phyloP scores from a whole-genome alignment of 208 protist genomes.

The Leishmania mexicana region DNA sequence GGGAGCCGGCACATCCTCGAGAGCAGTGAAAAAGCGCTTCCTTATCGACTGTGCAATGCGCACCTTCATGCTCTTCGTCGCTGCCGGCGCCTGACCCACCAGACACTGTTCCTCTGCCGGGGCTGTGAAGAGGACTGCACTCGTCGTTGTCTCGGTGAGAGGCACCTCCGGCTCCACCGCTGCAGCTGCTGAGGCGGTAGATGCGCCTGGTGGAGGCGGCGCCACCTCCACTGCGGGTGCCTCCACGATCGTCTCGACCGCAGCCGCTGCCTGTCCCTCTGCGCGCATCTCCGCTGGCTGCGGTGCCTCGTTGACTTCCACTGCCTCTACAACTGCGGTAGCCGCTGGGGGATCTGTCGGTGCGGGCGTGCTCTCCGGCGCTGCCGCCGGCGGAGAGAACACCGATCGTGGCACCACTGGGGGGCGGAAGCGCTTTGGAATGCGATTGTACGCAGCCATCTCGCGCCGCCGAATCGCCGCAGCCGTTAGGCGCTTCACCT shows the following conservation, averaged over 20 bases:
- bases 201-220: neutral
- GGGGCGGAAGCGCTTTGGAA: constrained; percentile 23
- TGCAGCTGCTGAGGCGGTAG: neutral
- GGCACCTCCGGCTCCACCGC: neutral
- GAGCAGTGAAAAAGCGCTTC: constrained; percentile 4
- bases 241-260: constrained; percentile 3
- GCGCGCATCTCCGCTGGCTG: neutral
- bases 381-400: constrained; percentile 3
- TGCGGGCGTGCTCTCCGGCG: neutral
- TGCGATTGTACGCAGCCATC: constrained; percentile 28
- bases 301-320: neutral
- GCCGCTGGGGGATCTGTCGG: neutral
- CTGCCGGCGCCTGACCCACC: neutral
- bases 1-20: constrained; percentile 4
- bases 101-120: neutral
- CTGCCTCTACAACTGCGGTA: neutral
- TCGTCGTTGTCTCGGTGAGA: neutral
- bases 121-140: neutral
- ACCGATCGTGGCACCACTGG: constrained; percentile 6
- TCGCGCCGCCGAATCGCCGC: constrained; percentile 31
- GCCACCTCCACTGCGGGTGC: constrained; percentile 5
- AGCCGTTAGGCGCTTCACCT: constrained; percentile 15
- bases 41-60: neutral
- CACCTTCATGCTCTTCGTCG: neutral
- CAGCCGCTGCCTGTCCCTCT: neutral